Percentiles rank a stretch among this genome's conserved stretches.
Conservation (phyloP, 78 protist species). For the Anaeramoeba flamelloides region DNA sequence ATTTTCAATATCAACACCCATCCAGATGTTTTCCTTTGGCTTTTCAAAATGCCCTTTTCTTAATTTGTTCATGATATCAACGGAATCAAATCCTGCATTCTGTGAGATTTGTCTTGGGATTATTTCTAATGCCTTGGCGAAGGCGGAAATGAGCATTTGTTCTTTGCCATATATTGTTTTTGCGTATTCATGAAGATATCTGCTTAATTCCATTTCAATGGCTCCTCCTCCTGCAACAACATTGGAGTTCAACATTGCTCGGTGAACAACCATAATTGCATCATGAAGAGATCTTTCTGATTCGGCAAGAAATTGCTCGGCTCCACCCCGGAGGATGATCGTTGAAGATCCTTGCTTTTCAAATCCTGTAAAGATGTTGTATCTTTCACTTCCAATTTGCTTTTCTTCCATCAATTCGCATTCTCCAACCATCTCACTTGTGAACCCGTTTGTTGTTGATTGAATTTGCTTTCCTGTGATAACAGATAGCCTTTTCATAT, state of each 20-base stretch:
- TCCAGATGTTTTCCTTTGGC: no score
- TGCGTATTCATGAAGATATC: slow-evolving; percentile 58
- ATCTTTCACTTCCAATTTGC: slow-evolving; percentile 85
- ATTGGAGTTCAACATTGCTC: slow-evolving; percentile 63
- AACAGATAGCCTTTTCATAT: slow-evolving; percentile 59
- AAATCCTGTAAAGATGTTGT: slow-evolving; percentile 87
- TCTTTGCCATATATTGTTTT: no score
- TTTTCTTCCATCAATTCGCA: slow-evolving; percentile 90
- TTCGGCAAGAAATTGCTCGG: slow-evolving; percentile 86
- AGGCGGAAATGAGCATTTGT: slow-evolving; percentile 82
- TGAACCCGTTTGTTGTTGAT: slow-evolving; percentile 62
- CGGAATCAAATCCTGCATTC: slow-evolving; percentile 97
- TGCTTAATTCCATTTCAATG: slow-evolving; percentile 82
- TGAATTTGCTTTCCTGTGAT: slow-evolving; percentile 73
- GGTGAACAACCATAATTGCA: slow-evolving; percentile 80
- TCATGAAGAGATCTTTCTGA: slow-evolving; percentile 97
- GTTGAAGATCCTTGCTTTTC: slow-evolving; percentile 55
- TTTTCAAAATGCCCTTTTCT: slow-evolving; percentile 66
- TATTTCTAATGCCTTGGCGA: slow-evolving; percentile 88
- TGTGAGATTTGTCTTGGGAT: no score
- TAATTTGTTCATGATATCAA: slow-evolving; percentile 87
- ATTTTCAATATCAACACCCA: slow-evolving; percentile 71
- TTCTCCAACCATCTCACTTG: slow-evolving; percentile 53
- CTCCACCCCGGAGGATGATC: slow-evolving; percentile 96
- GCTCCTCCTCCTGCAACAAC: slow-evolving; percentile 97